Evolutionary conservation across 352 stramenopile species (phyloP).

Genomic region (Elongisporangium anandrum): DNA sequence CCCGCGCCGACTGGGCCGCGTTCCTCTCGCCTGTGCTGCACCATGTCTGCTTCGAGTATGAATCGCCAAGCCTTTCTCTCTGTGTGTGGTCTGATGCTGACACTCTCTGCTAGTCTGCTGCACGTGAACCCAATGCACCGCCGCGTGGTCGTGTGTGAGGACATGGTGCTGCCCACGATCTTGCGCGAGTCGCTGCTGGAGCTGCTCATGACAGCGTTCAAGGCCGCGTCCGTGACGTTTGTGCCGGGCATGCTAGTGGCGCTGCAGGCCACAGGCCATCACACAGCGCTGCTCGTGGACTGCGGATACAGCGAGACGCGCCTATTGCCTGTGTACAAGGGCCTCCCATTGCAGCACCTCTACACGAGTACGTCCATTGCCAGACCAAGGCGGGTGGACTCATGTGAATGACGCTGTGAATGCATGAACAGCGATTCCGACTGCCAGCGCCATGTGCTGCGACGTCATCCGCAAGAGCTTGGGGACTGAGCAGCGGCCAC

Average conservation of each 20-base stretch:
- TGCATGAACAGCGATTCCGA: slow-evolving; percentile 27
- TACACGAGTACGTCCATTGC: slow-evolving; percentile 45
- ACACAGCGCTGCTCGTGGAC: slow-evolving; percentile 77
- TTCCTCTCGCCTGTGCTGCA: slow-evolving; percentile 60
- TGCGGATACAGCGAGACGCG: slow-evolving; percentile 73
- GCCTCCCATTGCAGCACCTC: slow-evolving; percentile 64
- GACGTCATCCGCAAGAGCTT: slow-evolving; percentile 28
- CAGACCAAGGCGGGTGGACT: not conserved
- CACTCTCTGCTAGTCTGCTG: slow-evolving; percentile 29
- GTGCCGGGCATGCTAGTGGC: slow-evolving; percentile 59
- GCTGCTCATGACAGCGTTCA: slow-evolving; percentile 59
- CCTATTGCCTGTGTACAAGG: slow-evolving; percentile 77
- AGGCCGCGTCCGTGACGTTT: slow-evolving; percentile 59
- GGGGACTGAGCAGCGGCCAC: slow-evolving; percentile 2
- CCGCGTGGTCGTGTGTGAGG: slow-evolving; percentile 76
- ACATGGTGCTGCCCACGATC: slow-evolving; percentile 54
- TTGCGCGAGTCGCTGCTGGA: slow-evolving; percentile 62
- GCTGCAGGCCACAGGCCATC: slow-evolving; percentile 67
- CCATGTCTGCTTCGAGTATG: slow-evolving; percentile 70
- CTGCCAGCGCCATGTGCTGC: slow-evolving; percentile 41
- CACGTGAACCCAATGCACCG: slow-evolving; percentile 71
- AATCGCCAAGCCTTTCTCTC: slow-evolving; percentile 2
- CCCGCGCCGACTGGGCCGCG: slow-evolving; percentile 30
- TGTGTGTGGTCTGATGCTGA: not conserved
- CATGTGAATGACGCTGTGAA: not conserved